Evolutionary conservation across 2,329 filamentous ascomycete species (phyloP).

Genomic region (Ophiostoma triangulosporum): DNA sequence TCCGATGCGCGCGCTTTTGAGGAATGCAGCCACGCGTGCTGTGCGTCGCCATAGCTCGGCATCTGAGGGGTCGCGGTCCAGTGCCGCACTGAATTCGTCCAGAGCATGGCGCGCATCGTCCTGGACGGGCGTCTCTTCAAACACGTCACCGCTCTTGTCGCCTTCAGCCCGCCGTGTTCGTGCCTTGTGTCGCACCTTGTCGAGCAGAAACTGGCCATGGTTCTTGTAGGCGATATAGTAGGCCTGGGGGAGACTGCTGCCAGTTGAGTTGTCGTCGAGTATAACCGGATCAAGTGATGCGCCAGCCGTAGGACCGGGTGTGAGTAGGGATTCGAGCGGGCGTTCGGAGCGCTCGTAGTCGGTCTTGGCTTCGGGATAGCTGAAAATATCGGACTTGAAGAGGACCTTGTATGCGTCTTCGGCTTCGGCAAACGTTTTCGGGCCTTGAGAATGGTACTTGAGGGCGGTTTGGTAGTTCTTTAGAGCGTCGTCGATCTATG

Average conservation of each 20-base stretch:
- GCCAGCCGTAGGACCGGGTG: slow-evolving; percentile 33
- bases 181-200: slow-evolving; percentile 46
- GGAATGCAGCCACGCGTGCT: slow-evolving; percentile 43
- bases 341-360: slow-evolving; percentile 63
- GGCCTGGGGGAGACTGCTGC: slow-evolving; percentile 74
- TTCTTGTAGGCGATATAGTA: slow-evolving; percentile 94
- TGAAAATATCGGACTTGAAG: slow-evolving; percentile 88
- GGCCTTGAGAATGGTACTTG: slow-evolving; percentile 81
- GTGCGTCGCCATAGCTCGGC: slow-evolving; percentile 51
- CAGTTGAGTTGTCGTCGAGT: slow-evolving; percentile 56
- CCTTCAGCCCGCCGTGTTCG: slow-evolving; percentile 16
- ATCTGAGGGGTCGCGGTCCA: slow-evolving; percentile 53
- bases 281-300: slow-evolving; percentile 41
- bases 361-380: slow-evolving; percentile 72
- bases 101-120: slow-evolving; percentile 33
- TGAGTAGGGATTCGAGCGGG: slow-evolving; percentile 21
- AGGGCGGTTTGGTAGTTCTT: slow-evolving; percentile 88
- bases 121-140: slow-evolving; percentile 25
- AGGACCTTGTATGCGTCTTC: slow-evolving; percentile 69
- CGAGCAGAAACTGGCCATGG: slow-evolving; percentile 81
- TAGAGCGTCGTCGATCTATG: slow-evolving; percentile 78
- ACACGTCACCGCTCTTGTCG: slow-evolving; percentile 15
- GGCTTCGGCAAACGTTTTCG: slow-evolving; percentile 61
- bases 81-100: slow-evolving; percentile 41
- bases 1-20: slow-evolving; percentile 43